Conservation (phyloP, 768 basidiomycete genomes). For the Coprinopsis sp. region DNA sequence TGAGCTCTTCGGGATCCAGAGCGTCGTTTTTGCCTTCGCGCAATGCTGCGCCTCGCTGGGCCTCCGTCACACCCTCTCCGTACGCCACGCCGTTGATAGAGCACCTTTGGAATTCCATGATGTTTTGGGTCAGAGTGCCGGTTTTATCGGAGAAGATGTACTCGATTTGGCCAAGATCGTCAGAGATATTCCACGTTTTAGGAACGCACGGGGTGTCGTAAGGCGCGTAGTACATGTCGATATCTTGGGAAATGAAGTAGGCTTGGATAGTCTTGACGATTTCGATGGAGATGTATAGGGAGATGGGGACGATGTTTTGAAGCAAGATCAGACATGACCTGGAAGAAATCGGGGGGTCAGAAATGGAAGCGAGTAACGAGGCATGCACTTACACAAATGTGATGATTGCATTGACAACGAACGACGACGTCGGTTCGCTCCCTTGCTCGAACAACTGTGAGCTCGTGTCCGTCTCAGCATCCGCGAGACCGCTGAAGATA, state of each 20-base stretch:
- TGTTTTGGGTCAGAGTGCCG: constrained; percentile 94
- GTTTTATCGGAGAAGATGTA: constrained; percentile 91
- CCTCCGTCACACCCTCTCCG: constrained; percentile 94
- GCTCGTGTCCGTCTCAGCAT: constrained; percentile 58
- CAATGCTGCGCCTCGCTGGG: constrained; percentile 86
- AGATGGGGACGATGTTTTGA: constrained; percentile 96
- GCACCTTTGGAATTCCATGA: constrained; percentile 98
- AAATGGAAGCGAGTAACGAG: not conserved
- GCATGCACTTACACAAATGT: constrained; percentile 77
- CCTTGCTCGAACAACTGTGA: constrained; percentile 67
- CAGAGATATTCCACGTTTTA: constrained; percentile 98
- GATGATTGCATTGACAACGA: constrained; percentile 71
- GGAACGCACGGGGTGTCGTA: constrained; percentile 88
- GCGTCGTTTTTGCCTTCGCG: constrained; percentile 68
- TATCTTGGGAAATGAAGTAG: constrained; percentile 91
- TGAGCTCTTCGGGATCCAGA: constrained; percentile 68
- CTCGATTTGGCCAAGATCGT: constrained; percentile 98
- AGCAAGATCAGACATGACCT: constrained; percentile 94
- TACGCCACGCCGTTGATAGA: constrained; percentile 81
- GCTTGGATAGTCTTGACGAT: constrained; percentile 98
- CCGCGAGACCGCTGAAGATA: constrained; percentile 70
- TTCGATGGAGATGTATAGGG: constrained; percentile 95
- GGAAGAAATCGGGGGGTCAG: constrained; percentile 7
- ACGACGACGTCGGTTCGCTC: constrained; percentile 55
- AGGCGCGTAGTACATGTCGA: constrained; percentile 93